These are phyloP conservation scores for Vitis labrusca DNA, from an alignment of 164 flowering plant species.

Conservation along the genomic window DNA sequence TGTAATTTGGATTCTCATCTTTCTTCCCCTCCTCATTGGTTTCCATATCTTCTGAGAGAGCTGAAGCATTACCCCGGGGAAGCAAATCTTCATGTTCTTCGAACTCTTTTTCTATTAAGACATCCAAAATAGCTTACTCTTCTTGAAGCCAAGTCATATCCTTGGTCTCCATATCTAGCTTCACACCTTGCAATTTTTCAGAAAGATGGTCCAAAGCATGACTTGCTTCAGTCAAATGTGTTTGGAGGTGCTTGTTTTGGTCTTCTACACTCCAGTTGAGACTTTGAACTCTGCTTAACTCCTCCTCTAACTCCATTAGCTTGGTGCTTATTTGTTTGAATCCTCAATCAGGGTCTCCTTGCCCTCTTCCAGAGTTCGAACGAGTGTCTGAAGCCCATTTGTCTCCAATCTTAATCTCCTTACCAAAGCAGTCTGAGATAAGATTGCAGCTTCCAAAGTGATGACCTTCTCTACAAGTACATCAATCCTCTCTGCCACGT, in stretches of 20 bases:
- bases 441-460: no score
- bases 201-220: conserved; percentile 45
- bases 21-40: conserved; percentile 12
- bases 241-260: conserved; percentile 34
- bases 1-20: conserved; percentile 6
- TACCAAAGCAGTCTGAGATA: no score
- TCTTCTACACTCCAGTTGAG: conserved; percentile 36
- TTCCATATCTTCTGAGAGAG: conserved; percentile 5
- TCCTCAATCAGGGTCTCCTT: conserved; percentile 31
- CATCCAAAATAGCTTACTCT: conserved; percentile 5
- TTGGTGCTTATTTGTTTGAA: conserved; percentile 33
- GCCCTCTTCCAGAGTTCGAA: conserved; percentile 36
- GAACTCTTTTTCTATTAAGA: conserved; percentile 7
- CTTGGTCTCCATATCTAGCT: conserved; percentile 36
- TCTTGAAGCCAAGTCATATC: conserved; percentile 15
- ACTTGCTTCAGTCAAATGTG: conserved; percentile 48
- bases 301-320: conserved; percentile 52
- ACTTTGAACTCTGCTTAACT: conserved; percentile 38
- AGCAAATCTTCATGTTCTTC: neutral
- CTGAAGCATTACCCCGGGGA: neutral
- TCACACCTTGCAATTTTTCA: conserved; percentile 36
- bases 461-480: no score
- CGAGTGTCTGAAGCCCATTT: no score
- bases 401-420: no score
- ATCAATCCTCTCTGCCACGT: no score